A percentile compares a stretch with the other conserved stretches of the same genome.
Evolutionary conservation across 2,329 filamentous ascomycete species (phyloP).

Genomic region (Sclerotinia spermophila): DNA sequence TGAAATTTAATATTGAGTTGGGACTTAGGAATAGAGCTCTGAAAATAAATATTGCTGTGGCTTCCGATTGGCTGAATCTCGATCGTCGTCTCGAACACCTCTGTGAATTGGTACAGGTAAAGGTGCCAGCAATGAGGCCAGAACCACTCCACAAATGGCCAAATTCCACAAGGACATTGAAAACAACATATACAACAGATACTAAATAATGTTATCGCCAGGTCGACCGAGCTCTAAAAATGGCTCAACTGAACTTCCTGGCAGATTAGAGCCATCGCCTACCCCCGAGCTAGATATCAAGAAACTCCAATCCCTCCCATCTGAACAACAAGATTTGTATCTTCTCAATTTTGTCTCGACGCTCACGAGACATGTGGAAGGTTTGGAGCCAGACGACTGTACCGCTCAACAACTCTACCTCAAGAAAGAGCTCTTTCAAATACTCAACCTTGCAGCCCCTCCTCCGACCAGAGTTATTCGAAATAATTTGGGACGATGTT

Average conservation of each 20-base stretch:
- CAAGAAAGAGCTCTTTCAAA: constrained; percentile 91
- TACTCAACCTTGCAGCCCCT: constrained; percentile 78
- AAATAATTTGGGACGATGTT: constrained; percentile 81
- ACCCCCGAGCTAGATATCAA: constrained; percentile 81
- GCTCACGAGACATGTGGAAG: constrained; percentile 74
- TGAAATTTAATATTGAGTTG: neutral
- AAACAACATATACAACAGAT: constrained; percentile 5
- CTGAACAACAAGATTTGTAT: constrained; percentile 94
- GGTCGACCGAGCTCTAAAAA: constrained; percentile 34
- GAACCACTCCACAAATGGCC: constrained; percentile 13
- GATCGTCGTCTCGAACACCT: constrained; percentile 11
- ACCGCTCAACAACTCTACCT: constrained; percentile 86
- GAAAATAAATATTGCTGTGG: constrained; percentile 15
- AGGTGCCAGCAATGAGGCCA: constrained; percentile 14
- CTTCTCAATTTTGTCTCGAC: constrained; percentile 84
- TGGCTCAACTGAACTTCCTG: constrained; percentile 36
- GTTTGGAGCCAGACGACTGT: constrained; percentile 72
- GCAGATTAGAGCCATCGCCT: constrained; percentile 41
- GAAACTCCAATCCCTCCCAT: constrained; percentile 83
- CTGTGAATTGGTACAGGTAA: constrained; percentile 12
- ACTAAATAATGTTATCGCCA: constrained; percentile 37
- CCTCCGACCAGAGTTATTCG: constrained; percentile 83
- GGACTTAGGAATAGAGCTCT: neutral
- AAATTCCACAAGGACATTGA: constrained; percentile 8
- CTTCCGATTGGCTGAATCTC: constrained; percentile 17